phyloP scores from a whole-genome alignment of 2,329 filamentous ascomycete species.

The Chaetomium globosum region DNA sequence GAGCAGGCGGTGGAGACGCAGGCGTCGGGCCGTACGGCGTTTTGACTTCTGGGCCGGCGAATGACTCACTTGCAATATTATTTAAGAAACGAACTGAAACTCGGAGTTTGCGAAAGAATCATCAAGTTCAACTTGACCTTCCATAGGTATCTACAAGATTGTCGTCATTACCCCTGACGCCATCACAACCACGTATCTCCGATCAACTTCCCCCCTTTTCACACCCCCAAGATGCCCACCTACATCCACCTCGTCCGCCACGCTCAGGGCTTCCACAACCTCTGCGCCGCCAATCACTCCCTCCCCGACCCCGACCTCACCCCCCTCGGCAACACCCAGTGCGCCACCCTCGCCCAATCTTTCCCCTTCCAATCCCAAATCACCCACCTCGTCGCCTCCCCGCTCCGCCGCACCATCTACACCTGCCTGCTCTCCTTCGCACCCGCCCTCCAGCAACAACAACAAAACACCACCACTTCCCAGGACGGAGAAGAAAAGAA shows the following conservation, averaged over 20 bases:
- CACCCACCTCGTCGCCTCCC: slow-evolving; percentile 74
- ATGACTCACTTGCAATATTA: slow-evolving; percentile 1
- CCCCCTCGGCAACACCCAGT: slow-evolving; percentile 74
- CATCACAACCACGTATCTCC: background rate
- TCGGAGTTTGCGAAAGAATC: background rate
- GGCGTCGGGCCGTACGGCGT: background rate
- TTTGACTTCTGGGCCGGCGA: background rate
- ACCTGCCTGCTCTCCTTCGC: slow-evolving; percentile 74
- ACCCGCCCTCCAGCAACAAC: slow-evolving; percentile 47
- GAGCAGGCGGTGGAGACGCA: slow-evolving; percentile 4
- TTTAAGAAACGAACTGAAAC: background rate
- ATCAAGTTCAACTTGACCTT: background rate
- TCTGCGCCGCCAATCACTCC: slow-evolving; percentile 67
- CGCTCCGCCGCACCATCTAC: slow-evolving; percentile 77
- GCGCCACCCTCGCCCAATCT: slow-evolving; percentile 58
- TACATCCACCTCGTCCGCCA: slow-evolving; percentile 72
- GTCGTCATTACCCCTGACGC: background rate
- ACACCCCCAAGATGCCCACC: slow-evolving; percentile 46
- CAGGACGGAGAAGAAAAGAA: too few species aligned
- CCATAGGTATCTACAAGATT: background rate
- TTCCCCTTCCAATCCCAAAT: slow-evolving; percentile 69
- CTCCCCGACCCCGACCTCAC: slow-evolving; percentile 81
- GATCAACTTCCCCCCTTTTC: background rate
- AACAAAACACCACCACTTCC: slow-evolving; percentile 30
- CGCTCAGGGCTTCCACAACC: slow-evolving; percentile 81